Evolutionary conservation across 495 filamentous ascomycete genomes (phyloP), one percentile per base, ranked within the genome.

Genomic region (Penicillium samsonianum): DNA sequence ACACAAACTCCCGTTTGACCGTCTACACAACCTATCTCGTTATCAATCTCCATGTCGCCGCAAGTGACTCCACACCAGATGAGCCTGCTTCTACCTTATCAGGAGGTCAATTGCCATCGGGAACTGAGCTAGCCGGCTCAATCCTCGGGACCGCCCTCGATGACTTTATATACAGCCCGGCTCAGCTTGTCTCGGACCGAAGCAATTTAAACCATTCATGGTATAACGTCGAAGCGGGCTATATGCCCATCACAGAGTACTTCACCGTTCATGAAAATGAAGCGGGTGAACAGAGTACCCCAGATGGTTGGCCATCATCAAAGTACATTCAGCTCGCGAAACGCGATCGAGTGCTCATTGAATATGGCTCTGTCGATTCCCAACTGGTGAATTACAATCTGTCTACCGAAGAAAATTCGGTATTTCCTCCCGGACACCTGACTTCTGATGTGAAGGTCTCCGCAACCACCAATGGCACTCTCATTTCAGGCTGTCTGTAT

Each of bases 261-360:
- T 86, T 79, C 55, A 75, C 71, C 2, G 73, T 78, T 6, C 57
- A 76, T 26, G 50, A 61, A 23, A 67, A 68, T 38, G 35, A 65
- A 23, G 47, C 70, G 5, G 74, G 70, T 22, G 64, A 70, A 11
- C 69, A 77, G n/a, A 78, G 75, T 38, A 86, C 82, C 1, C 72
- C 78, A 11, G 80, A 87, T 64, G 85, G 86, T 12, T 89, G 86
- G 86, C 86, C 86, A 2, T 78, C 77, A 12, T 75, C 80, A 37
- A 76, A 78, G 25, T 87, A 76, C 59, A 63, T 86, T 28, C 82
- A 84, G 49, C 71, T 85, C 22, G 73, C 76, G 0, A 68, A 75
- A 16, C 66, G 71, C 10, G 76, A 77, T 58, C 72, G 85, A 17
- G 55, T 87, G 0, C 59, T 89, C 3, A 64, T 81, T 25, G 76